Evolutionary conservation across 2,329 filamentous ascomycete species (phyloP).

Genomic region (Penicillium corylophilum): DNA sequence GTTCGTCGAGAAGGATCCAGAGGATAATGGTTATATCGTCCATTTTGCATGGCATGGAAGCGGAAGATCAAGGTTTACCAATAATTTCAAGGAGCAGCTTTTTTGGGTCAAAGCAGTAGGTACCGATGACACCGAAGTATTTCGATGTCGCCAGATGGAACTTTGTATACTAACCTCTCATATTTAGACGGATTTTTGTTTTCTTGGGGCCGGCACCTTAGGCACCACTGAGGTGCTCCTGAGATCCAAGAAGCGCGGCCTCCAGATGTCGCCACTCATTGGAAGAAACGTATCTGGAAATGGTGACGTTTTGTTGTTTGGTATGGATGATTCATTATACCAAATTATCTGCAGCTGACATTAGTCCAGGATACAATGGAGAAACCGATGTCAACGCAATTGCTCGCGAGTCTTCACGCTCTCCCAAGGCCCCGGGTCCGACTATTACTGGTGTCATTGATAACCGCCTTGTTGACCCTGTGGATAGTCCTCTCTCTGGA

Average conservation of each 20-base stretch:
- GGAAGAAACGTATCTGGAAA: slow-evolving; percentile 37
- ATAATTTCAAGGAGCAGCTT: slow-evolving; percentile 56
- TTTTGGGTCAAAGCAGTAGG: slow-evolving; percentile 63
- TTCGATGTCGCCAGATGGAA: not conserved
- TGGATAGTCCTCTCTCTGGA: slow-evolving; percentile 6
- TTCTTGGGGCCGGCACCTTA: slow-evolving; percentile 64
- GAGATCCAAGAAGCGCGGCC: slow-evolving; percentile 58
- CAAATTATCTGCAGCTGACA: not conserved
- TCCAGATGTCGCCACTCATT: slow-evolving; percentile 57
- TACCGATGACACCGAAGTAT: not conserved
- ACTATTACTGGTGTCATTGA: slow-evolving; percentile 20
- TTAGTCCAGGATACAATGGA: slow-evolving; percentile 36
- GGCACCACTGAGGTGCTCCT: slow-evolving; percentile 67
- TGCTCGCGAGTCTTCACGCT: not conserved
- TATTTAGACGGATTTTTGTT: slow-evolving; percentile 51
- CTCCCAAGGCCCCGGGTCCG: slow-evolving; percentile 4
- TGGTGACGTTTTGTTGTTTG: slow-evolving; percentile 10
- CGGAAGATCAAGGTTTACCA: slow-evolving; percentile 55
- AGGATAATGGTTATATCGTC: slow-evolving; percentile 59
- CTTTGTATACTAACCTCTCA: not conserved
- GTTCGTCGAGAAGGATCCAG: slow-evolving; percentile 55
- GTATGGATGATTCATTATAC: not conserved
- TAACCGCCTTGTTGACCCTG: slow-evolving; percentile 1
- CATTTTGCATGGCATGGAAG: slow-evolving; percentile 65
- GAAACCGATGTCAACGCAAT: slow-evolving; percentile 6